Evolutionary conservation across 2,329 filamentous ascomycete species (phyloP).

Genomic region (Fulvia fulva): DNA sequence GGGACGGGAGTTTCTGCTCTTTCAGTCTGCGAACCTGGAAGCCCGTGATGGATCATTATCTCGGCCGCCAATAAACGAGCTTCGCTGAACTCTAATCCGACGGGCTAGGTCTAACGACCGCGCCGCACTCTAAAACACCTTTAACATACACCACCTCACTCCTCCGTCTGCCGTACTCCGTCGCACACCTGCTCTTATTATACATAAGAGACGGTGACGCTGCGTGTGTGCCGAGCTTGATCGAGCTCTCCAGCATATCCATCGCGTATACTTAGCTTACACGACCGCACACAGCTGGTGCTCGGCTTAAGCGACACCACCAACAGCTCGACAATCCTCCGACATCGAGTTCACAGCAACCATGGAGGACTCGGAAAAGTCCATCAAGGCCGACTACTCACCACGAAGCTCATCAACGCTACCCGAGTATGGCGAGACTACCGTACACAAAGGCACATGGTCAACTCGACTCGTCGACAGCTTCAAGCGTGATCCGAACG

Average conservation of each 20-base stretch:
- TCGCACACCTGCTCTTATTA: not conserved
- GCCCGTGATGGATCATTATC: not conserved
- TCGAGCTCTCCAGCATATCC: not conserved
- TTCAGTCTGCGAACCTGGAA: not conserved
- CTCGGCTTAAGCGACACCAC: not conserved
- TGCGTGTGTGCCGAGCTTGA: not conserved
- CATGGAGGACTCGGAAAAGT: conserved; percentile 20
- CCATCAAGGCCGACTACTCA: conserved; percentile 19
- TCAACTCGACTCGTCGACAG: conserved; percentile 51
- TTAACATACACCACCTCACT: not conserved
- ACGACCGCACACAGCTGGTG: not conserved
- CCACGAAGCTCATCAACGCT: conserved; percentile 11
- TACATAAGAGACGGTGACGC: not conserved
- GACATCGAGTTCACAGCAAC: not conserved
- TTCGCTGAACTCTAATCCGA: not conserved
- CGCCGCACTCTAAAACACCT: not conserved
- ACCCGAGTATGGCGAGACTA: conserved; percentile 27
- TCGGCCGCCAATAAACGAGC: not conserved
- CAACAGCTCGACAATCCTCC: not conserved
- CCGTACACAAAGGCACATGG: conserved; percentile 20
- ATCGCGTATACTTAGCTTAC: not conserved
- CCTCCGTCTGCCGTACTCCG: not conserved
- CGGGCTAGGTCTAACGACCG: not conserved
- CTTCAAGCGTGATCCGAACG: conserved; percentile 61
- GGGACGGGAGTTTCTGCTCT: not conserved